Evolutionary conservation across 208 protist species (phyloP).

Genomic region (Balamuthia mandrillaris): DNA sequence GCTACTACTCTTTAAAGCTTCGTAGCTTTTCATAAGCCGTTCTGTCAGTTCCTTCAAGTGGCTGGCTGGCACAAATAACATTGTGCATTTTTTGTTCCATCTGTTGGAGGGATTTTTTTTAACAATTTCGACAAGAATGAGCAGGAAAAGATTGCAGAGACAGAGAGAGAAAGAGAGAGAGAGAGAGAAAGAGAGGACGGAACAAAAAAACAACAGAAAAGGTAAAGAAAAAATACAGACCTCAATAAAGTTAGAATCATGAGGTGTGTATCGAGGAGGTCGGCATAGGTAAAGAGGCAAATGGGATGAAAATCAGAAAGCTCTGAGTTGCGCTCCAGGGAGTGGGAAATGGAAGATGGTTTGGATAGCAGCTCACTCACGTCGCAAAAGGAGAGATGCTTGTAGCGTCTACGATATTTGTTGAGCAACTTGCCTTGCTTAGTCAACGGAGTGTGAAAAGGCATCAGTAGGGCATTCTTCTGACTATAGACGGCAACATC

Average conservation of each 20-base stretch:
- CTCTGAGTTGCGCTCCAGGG: neutral
- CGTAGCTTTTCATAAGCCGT: neutral
- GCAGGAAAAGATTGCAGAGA: too few relatives aligned
- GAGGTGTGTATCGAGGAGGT: neutral
- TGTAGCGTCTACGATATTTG: neutral
- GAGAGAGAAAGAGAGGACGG: too few relatives aligned
- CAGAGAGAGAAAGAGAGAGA: too few relatives aligned
- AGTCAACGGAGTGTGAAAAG: neutral
- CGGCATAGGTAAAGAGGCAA: neutral
- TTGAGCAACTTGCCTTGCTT: too few relatives aligned
- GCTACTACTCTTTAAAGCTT: neutral
- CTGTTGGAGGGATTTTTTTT: too few relatives aligned
- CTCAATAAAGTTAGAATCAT: too few relatives aligned
- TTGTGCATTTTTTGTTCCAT: too few relatives aligned
- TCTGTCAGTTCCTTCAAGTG: neutral
- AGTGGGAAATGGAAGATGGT: neutral
- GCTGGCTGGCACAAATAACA: neutral
- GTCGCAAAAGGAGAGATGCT: neutral
- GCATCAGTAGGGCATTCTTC: neutral
- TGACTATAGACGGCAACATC: neutral
- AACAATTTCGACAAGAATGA: neutral
- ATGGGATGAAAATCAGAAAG: neutral
- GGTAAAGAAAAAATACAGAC: too few relatives aligned
- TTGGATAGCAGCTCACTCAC: neutral
- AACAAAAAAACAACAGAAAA: too few relatives aligned